Conservation (phyloP, 305 asterid genomes). For the Solanum hybrid region DNA sequence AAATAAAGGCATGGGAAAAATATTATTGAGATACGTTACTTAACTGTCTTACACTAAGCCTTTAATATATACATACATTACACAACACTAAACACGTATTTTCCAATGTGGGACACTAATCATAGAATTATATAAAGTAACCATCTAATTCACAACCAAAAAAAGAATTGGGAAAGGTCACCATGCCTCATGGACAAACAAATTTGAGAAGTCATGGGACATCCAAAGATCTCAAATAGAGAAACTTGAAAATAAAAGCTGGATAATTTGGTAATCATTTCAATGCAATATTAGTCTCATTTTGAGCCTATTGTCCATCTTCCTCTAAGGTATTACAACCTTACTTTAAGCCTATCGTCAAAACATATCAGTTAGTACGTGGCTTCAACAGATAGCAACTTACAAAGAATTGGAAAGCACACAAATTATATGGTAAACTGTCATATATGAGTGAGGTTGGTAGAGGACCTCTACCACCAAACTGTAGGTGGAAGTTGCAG, state of each 20-base stretch:
- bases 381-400: not conserved
- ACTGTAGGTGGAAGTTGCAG: not conserved
- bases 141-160: not conserved
- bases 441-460: not conserved
- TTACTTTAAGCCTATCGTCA: not conserved
- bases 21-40: not conserved
- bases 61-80: not conserved
- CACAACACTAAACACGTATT: not conserved
- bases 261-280: not conserved
- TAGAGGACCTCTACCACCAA: conserved; percentile 1
- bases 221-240: not conserved
- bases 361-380: not conserved
- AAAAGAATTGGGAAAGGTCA: not conserved
- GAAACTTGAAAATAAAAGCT: not conserved
- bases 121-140: not conserved
- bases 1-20: not conserved
- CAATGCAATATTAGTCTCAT: not conserved
- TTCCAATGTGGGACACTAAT: not conserved
- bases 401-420: not conserved
- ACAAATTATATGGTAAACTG: not conserved
- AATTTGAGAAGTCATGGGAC: not conserved
- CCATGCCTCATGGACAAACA: not conserved
- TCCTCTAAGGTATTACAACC: not conserved
- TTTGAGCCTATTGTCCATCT: not conserved
- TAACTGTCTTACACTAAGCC: not conserved